A percentile compares a stretch with the other conserved stretches of the same genome.
Conservation (phyloP, 192 early-diverging fungal species). For the Coemansia sp. region DNA sequence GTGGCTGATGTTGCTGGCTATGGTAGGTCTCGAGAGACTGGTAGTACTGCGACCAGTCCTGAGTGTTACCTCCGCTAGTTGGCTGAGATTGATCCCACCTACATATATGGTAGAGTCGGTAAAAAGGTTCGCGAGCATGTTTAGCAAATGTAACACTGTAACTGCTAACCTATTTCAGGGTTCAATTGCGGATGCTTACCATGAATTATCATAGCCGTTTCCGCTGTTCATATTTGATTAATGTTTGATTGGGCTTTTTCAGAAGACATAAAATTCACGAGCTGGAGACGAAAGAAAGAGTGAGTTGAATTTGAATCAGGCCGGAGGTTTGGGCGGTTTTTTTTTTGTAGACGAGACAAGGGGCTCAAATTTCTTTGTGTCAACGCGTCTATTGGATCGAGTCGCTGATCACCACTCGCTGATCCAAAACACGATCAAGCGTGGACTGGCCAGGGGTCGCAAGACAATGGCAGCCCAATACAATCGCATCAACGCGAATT, state of each 20-base stretch:
- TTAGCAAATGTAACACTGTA: background rate
- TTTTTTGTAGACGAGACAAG: background rate
- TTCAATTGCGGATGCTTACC: background rate
- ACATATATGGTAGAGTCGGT: slow-evolving; percentile 3
- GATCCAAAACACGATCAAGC: background rate
- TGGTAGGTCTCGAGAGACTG: slow-evolving; percentile 43
- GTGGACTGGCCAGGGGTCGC: background rate
- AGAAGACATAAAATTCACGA: background rate
- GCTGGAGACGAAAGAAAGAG: background rate
- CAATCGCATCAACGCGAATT: background rate
- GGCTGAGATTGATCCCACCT: slow-evolving; percentile 44
- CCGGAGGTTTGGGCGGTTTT: background rate
- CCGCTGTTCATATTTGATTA: background rate
- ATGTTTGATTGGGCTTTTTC: background rate
- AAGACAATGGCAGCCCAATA: background rate
- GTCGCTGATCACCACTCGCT: background rate
- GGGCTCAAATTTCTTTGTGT: background rate
- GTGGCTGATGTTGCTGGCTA: slow-evolving; percentile 27
- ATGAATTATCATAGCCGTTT: background rate
- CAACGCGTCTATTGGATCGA: background rate
- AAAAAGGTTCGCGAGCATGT: background rate
- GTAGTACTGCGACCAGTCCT: slow-evolving; percentile 52
- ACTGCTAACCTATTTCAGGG: background rate
- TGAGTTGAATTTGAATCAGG: background rate
- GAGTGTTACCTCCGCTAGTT: slow-evolving; percentile 8